Base-by-base conservation (phyloP, 805 yeast genomes). In the Saccharomycopsis guyanensis region DNA sequence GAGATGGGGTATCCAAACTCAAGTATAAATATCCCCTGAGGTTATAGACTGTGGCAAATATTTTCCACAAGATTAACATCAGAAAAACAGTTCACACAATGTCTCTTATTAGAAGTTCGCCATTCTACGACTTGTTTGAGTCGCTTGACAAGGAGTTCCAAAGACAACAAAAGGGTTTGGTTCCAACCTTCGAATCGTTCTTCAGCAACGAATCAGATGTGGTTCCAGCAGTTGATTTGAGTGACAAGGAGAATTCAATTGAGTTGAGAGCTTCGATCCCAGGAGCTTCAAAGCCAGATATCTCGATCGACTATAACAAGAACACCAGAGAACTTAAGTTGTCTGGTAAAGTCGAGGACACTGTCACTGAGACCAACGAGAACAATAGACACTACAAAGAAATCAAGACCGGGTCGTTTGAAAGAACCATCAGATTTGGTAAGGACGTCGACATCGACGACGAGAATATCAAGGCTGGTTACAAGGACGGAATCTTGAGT, bases 251-350 rank as follows among this genome's bases (percentile, higher is more conserved):
- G 2, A 53, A 58, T 32, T 34, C 47, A 5, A 66, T 59, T 47
- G 58, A 57, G 27, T 52, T 66, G 31, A 56, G 57, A 18, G 60
- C 65, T 4, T 60, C 70, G 2, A 52, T 66, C 42, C 65, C 70
- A 10, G 70, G 70, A 18, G 68, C 66, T 20, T 15, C 46, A 3
- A 40, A 59, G 6, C 58, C 57, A 45, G 62, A 64, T 18, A 52
- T 61, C 51, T 55, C 58, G 3, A 59, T 64, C 46, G 68, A 64
- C 50, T 66, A 56, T 53, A 60, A 66, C 56, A 59, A 62, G 49
- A 60, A 61, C 35, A 57, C 60, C 12, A 61, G 62, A 42, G 63
- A 62, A 49, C 52, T 67, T 46, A 52, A 55, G 13, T 51, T 67
- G 43, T 56, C 65, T 46, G 71, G 71, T 37, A 47, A 33, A 2